Evolutionary conservation across 805 yeast species (phyloP).

Genomic region (Kazachstania kunashirensis): DNA sequence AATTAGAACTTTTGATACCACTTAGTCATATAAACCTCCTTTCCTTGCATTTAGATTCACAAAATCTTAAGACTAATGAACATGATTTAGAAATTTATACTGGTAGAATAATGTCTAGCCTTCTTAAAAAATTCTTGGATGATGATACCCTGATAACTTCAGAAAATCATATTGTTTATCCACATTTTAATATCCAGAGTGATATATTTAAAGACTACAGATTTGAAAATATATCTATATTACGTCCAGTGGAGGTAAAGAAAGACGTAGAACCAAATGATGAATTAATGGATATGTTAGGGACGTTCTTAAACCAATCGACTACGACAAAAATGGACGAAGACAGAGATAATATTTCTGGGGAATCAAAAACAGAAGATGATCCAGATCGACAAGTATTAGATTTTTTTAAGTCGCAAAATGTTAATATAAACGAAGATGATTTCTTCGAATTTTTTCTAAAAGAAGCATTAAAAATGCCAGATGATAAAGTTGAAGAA

Average conservation of each 20-base stretch:
- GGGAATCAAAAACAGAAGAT: slow-evolving; percentile 16
- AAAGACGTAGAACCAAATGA: slow-evolving; percentile 8
- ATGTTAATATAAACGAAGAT: slow-evolving; percentile 48
- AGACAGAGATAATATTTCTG: neutral
- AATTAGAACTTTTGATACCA: no score
- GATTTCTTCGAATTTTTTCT: slow-evolving; percentile 60
- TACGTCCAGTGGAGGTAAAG: neutral
- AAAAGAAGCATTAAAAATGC: slow-evolving; percentile 42
- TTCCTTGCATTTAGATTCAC: neutral
- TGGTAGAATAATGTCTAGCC: slow-evolving; percentile 10
- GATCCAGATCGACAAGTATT: slow-evolving; percentile 26
- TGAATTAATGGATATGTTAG: slow-evolving; percentile 8
- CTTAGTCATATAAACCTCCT: neutral
- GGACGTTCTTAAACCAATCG: slow-evolving; percentile 5
- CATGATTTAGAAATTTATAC: neutral
- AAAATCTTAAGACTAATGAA: neutral
- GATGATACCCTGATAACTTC: neutral
- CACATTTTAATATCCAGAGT: no score
- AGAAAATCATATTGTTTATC: no score
- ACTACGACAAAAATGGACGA: neutral
- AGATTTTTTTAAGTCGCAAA: slow-evolving; percentile 27
- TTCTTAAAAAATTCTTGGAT: slow-evolving; percentile 6
- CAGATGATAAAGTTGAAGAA: slow-evolving; percentile 37
- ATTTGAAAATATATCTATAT: no score
- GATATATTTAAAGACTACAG: no score